Evolutionary conservation across 2,329 filamentous ascomycete species (phyloP), one percentile per base, ranked within the genome.

Genomic region (Amylocarpus encephaloides): DNA sequence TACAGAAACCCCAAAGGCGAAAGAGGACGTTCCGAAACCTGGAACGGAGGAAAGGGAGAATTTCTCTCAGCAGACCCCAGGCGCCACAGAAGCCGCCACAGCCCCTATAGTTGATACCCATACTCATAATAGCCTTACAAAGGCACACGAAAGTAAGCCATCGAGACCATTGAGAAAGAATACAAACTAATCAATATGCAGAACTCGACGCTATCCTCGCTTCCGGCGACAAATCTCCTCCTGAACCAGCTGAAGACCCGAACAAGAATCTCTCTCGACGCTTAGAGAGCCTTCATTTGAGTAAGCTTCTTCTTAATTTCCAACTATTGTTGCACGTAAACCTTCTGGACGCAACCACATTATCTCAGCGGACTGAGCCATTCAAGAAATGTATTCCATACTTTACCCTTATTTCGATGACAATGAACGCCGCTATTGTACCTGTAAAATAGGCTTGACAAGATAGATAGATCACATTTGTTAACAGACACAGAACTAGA

Each of bases 401-500:
- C 22, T 26, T 7, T 26, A 4, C 22, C 7, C 22, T 26, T 7
- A 4, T 26, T 4, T 26, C 4, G 22, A 4, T 7, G 22, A 26
- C 7, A 4, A 26, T 7, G 22, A 26, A 26, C 22, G 22, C 22
- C 22, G 7, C 7, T 26, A 26, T 26, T 26, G 22, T 7, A 26
- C 7, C 7, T 26, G 22, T 26, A 26, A 2, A 16, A 3, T 5
- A 40, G 18, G 16, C 7, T 40, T 11, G 13, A 40, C 11, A 40
- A 9, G 18, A 15, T 40, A 18, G 10, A 40, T 19, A 40, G n/a
- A 11, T 3, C n/a, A 19, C 7, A 16, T 11, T 15, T 36, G 18
- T 33, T 49, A 33, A 49, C 41, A 44, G n/a, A 4, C 11, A 22
- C 18, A 50, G 48, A 50, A 44, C 42, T 50, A 15, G 48, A 50